A percentile compares a stretch with the other conserved stretches of the same genome.
These are phyloP conservation scores for Eucalyptus regnans DNA, from an alignment of 345 rosid genomes.

Conservation along the genomic window DNA sequence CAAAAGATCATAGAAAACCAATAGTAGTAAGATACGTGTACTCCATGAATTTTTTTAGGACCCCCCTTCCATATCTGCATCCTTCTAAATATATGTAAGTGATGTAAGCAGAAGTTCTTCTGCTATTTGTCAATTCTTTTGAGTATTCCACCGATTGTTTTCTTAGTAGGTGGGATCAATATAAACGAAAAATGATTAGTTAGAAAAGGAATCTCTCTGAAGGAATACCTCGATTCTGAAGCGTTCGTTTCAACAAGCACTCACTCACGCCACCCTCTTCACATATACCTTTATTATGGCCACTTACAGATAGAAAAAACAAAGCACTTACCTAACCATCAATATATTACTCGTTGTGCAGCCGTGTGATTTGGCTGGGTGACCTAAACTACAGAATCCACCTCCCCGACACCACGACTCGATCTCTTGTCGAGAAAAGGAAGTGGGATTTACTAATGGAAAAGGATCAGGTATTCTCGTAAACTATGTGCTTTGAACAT, in stretches of 20 bases:
- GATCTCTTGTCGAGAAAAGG: not conserved
- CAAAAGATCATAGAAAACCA: not conserved
- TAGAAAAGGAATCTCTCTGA: not conserved
- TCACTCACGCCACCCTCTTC: not conserved
- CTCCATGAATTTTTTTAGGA: not conserved
- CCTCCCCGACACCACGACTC: not conserved
- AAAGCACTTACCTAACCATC: not conserved
- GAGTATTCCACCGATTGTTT: not conserved
- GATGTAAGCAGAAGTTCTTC: not conserved
- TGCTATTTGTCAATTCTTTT: not conserved
- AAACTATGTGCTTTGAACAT: not conserved
- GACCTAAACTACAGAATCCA: slow-evolving; percentile 8
- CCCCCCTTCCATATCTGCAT: not conserved
- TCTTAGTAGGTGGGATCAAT: not conserved
- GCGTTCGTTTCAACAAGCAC: not conserved
- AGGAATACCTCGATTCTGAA: not conserved
- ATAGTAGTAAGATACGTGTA: not conserved
- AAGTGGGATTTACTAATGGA: not conserved
- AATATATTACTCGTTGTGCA: not conserved
- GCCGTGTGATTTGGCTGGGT: slow-evolving; percentile 8
- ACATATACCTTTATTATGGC: not conserved
- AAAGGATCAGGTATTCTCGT: slow-evolving; percentile 2
- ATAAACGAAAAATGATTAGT: not conserved
- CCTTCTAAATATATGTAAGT: not conserved
- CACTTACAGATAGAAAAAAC: not conserved